Conservation (phyloP, 805 yeast species). For the Saccharomycopsis microspora region DNA sequence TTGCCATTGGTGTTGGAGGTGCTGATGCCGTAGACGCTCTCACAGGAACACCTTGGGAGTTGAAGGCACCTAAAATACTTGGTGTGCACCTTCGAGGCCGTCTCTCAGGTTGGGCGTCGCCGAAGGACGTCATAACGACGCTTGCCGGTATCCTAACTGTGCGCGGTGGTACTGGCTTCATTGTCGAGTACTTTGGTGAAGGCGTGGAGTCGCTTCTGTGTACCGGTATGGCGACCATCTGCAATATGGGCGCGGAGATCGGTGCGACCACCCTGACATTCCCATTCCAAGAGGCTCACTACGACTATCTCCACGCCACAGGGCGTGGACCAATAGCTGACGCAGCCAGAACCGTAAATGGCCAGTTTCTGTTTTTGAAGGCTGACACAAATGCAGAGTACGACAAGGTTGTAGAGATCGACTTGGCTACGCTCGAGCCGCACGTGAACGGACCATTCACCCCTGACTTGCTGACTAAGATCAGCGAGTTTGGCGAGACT, state of each 20-base stretch:
- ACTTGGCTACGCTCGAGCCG: slow-evolving; percentile 82
- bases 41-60: slow-evolving; percentile 97
- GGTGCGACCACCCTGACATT: slow-evolving; percentile 98
- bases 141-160: slow-evolving; percentile 91
- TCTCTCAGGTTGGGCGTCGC: slow-evolving; percentile 90
- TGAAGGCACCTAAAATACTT: slow-evolving; percentile 89
- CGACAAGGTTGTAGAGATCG: slow-evolving; percentile 85
- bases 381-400: slow-evolving; percentile 88
- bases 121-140: slow-evolving; percentile 90
- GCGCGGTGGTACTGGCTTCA: slow-evolving; percentile 95
- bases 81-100: slow-evolving; percentile 91
- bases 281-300: slow-evolving; percentile 74
- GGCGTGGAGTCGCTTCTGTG: slow-evolving; percentile 85
- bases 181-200: slow-evolving; percentile 93
- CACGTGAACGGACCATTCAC: slow-evolving; percentile 97
- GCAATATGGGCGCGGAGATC: slow-evolving; percentile 99
- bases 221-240: slow-evolving; percentile 99
- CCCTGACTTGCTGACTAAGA: slow-evolving; percentile 92
- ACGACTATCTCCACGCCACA: slow-evolving; percentile 72
- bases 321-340: slow-evolving; percentile 75
- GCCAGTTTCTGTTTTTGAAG: slow-evolving; percentile 43
- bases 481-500: slow-evolving; percentile 66
- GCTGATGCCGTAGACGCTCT: slow-evolving; percentile 99
- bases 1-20: slow-evolving; percentile 99
- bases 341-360: slow-evolving; percentile 55